Evolutionary conservation across 2,329 filamentous ascomycete genomes (phyloP).

Genomic region (Diaporthe humulicola): DNA sequence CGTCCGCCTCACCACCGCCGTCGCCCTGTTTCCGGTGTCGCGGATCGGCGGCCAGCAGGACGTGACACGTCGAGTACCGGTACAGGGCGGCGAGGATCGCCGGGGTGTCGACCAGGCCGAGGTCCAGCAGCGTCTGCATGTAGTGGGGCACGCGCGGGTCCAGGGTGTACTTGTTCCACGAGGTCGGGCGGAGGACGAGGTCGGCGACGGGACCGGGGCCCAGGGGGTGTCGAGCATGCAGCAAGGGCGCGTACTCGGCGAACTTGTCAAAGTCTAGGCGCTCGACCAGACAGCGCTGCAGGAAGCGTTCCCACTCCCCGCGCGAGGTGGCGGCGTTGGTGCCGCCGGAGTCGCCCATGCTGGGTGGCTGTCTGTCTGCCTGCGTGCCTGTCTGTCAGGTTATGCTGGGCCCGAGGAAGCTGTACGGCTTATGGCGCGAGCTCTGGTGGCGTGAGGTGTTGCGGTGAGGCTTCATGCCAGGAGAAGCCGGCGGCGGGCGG

Average conservation of each 20-base stretch:
- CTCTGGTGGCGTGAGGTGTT: neutral
- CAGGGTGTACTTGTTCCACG: slow-evolving; percentile 61
- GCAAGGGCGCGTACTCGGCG: slow-evolving; percentile 61
- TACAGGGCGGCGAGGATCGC: slow-evolving; percentile 69
- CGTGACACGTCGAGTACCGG: slow-evolving; percentile 68
- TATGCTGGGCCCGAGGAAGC: neutral
- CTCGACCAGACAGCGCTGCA: slow-evolving; percentile 61
- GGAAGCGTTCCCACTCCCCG: slow-evolving; percentile 64
- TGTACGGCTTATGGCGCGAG: neutral
- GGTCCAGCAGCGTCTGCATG: slow-evolving; percentile 66
- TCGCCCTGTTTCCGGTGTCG: slow-evolving; percentile 27
- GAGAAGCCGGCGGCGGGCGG: neutral
- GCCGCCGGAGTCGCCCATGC: slow-evolving; percentile 32
- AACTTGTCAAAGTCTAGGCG: slow-evolving; percentile 69
- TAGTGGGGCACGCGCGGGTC: slow-evolving; percentile 73
- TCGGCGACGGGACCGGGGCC: slow-evolving; percentile 66
- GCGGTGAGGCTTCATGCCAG: slow-evolving; percentile 20
- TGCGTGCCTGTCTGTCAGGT: neutral
- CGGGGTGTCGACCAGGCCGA: slow-evolving; percentile 65
- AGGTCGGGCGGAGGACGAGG: slow-evolving; percentile 68
- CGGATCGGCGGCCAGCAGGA: slow-evolving; percentile 44
- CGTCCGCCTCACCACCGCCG: slow-evolving; percentile 35
- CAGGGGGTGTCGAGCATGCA: slow-evolving; percentile 66
- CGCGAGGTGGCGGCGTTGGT: slow-evolving; percentile 36
- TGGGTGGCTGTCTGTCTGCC: neutral